A percentile compares a stretch with the other conserved stretches of the same genome.
phyloP scores from a whole-genome alignment of 371 early-diverging fungal species.

The Rhizopus sp. region DNA sequence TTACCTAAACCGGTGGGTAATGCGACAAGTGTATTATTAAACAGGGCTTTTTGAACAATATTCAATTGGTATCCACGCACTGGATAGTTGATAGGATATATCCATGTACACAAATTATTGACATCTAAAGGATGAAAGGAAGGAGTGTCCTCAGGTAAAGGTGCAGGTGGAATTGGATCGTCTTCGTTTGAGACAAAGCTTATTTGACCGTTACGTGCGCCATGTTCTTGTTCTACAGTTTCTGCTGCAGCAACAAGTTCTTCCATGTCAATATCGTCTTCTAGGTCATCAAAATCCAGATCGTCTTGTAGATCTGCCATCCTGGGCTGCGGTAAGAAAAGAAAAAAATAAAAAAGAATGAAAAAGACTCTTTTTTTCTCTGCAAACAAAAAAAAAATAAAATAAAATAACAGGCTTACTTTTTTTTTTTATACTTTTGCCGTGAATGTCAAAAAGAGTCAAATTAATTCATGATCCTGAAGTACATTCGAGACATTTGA shows the following conservation, averaged over 20 bases:
- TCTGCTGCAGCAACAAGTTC: constrained; percentile 20
- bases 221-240: constrained; percentile 18
- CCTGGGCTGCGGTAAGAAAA: constrained; percentile 3
- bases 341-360: constrained; percentile 5
- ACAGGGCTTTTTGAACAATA: constrained; percentile 78
- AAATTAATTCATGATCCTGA: constrained; percentile 40
- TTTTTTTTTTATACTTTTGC: constrained; percentile 3
- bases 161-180: constrained; percentile 23
- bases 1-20: constrained; percentile 94
- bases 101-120: constrained; percentile 67
- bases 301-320: constrained; percentile 16
- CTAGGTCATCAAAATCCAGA: constrained; percentile 27
- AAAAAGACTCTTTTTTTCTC: not conserved
- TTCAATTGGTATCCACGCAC: constrained; percentile 88
- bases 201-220: constrained; percentile 9
- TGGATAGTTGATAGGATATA: constrained; percentile 80
- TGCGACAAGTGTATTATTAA: constrained; percentile 87
- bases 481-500: constrained; percentile 49
- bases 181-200: constrained; percentile 17
- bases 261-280: constrained; percentile 28
- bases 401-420: not conserved
- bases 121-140: constrained; percentile 54
- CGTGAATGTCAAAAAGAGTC: constrained; percentile 27
- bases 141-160: constrained; percentile 16
- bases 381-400: not conserved